Base-by-base conservation (phyloP, 495 filamentous ascomycete genomes). In the Penicillium silybi region DNA sequence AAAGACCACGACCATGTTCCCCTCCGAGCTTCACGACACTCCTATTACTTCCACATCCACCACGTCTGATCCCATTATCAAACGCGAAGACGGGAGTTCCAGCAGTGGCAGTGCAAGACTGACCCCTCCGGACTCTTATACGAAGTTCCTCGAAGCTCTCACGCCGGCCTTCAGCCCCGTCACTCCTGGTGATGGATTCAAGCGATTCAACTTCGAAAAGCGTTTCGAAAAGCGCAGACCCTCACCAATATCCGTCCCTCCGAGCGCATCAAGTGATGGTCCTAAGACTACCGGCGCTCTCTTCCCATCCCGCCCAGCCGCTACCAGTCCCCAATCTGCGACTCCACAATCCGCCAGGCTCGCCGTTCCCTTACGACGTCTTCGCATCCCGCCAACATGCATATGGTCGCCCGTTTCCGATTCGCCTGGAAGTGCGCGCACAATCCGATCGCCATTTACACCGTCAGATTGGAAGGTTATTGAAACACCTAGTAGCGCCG, bases 101-200 rank as follows among this genome's bases (percentile, higher is more conserved):
- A 96, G 48, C 48, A 38, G 35, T 18, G 16, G 26, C 40, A 43
- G 41, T 23, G 40, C 26, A 42, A 19, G 40, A 91, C 3, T 92
- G n/a, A 92, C 92, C 23, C 92, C 92, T 2, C 75, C 79, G 4
- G 90, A 39, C 18, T 39, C 92, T 47, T 97, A 97, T 63, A 87
- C 89, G 38, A 89, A 97, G 58, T 97, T 97, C 64, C 82, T 97
- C 48, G 89, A 89, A 61, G 82, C 84, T 6, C 72, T 90, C 35
- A 89, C 87, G 10, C 88, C 88, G 2, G 75, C 84, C 20, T 72
- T 86, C 54, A 75, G 68, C 44, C 74, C 77, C 0, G 42, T 51
- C 11, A 71, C 66, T 29, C 68, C 70, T 1, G 69, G 61, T 1
- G 57, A 45, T 6, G 57, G 52, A 40, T 74, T 68, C 69, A n/a